A percentile compares a stretch with the other conserved stretches of the same genome.
phyloP scores from a whole-genome alignment of 31 red algal species.

The Asparagopsis taxiformis region DNA sequence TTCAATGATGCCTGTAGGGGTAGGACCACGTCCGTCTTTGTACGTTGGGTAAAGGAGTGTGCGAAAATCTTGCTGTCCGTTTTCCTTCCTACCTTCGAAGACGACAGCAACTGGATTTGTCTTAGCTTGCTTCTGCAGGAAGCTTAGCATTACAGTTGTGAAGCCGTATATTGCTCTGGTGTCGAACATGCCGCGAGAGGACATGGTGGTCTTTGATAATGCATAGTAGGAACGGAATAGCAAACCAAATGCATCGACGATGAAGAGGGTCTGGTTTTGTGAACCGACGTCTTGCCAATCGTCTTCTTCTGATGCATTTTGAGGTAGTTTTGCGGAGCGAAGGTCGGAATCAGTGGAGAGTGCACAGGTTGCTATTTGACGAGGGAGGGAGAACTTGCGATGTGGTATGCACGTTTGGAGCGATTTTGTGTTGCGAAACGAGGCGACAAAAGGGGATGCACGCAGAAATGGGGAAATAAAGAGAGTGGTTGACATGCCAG shows the following conservation, averaged over 20 bases:
- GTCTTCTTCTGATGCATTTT: not conserved
- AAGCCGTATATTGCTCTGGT: conserved; percentile 52
- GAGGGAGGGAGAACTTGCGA: no score
- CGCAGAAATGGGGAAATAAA: no score
- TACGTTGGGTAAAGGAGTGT: conserved; percentile 42
- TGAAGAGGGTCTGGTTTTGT: conserved; percentile 16
- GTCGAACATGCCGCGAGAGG: conserved; percentile 11
- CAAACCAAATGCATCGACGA: conserved; percentile 62
- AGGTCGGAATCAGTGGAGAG: no score
- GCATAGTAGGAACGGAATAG: conserved; percentile 63
- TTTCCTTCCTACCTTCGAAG: conserved; percentile 33
- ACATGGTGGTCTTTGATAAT: conserved; percentile 9
- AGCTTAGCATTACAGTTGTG: conserved; percentile 21
- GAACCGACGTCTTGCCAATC: not conserved
- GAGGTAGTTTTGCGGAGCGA: no score
- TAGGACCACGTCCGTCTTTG: conserved; percentile 51
- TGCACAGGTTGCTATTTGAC: no score
- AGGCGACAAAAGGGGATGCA: no score
- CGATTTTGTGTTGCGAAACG: no score
- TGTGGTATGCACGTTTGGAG: no score
- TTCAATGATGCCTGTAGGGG: conserved; percentile 32
- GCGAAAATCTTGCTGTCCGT: conserved; percentile 38
- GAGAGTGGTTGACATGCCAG: no score
- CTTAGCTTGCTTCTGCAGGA: conserved; percentile 28
- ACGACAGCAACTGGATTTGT: conserved; percentile 34